Evolutionary conservation across 164 flowering plant species (phyloP), one percentile per base, ranked within the genome.

Genomic region (Magnolia changhungtana): DNA sequence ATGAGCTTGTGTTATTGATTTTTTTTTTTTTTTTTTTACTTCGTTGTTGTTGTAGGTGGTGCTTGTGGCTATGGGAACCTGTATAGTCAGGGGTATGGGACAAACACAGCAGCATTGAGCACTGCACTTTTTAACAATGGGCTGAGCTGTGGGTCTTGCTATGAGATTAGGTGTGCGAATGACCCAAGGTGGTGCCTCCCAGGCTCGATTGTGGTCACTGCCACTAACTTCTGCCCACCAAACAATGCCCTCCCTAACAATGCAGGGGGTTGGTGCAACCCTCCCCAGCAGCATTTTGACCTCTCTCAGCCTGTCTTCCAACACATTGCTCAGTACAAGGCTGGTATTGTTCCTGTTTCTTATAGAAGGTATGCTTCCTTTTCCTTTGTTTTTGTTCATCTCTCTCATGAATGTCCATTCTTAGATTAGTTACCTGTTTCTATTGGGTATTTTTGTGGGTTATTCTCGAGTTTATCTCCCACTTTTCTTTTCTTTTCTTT

Each of bases 1-100:
- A 5, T 37, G 45, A 37, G 6, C 6, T 37, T 37, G 45, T 37
- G 45, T 37, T 37, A 37, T 37, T 37, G 45, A 5, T 37, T 37
- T 37, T 37, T 37, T 37, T 16, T 59, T 5, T 18, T 20, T 61
- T 0, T 8, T 11, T 20, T 19, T 16, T 61, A 23, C 18, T n/a
- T 73, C 31, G 58, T 67, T 27, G 29, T 23, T 45, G 19, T 75
- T 73, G 69, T 76, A 92, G 97, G 93, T 63, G 97, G 97, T 6
- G 93, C 97, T 63, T 92, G 97, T 84, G 97, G 97, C 6, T 92
- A 92, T 81, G 97, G 94, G 1, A 92, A 89, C 80, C 77, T 90
- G 13, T 89, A 88, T 78, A 90, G 91, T 73, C 89, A 90, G 74
- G 97, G 95, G 3, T 92, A 92, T 78, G 97, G 95, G 27, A 89